Conservation (phyloP, 2,329 filamentous ascomycete species). For the Xylariales sp. region DNA sequence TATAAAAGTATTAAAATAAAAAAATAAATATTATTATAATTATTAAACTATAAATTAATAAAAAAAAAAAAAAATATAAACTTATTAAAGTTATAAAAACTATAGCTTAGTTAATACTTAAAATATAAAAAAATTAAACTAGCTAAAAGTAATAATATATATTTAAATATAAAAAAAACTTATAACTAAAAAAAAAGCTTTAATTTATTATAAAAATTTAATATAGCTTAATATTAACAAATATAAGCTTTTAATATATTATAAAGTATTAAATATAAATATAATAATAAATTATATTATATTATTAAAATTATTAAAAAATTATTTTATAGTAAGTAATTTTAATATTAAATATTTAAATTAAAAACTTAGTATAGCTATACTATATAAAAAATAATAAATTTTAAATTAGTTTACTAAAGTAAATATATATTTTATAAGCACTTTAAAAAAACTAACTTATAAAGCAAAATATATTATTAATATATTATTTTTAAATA, state of each 20-base stretch:
- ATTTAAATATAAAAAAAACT: slow-evolving; percentile 6
- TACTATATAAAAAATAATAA: slow-evolving; percentile 18
- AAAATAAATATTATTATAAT: slow-evolving; percentile 22
- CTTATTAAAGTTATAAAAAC: slow-evolving; percentile 6
- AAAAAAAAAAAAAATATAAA: slow-evolving; percentile 25
- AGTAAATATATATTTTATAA: slow-evolving; percentile 20
- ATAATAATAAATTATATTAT: slow-evolving; percentile 26
- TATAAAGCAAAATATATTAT: neutral
- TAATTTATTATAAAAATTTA: slow-evolving; percentile 24
- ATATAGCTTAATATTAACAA: slow-evolving; percentile 24
- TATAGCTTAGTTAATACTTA: slow-evolving; percentile 14
- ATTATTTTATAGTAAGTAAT: slow-evolving; percentile 1
- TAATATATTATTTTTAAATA: slow-evolving; percentile 27
- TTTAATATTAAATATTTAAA: too few species aligned
- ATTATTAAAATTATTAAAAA: slow-evolving; percentile 13
- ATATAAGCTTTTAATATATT: slow-evolving; percentile 16
- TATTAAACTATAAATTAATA: slow-evolving; percentile 27
- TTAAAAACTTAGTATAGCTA: neutral
- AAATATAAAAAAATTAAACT: slow-evolving; percentile 16
- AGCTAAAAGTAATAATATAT: slow-evolving; percentile 22
- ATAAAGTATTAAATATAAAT: slow-evolving; percentile 17
- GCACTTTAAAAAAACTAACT: neutral
- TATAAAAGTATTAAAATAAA: slow-evolving; percentile 25
- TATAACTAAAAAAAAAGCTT: neutral
- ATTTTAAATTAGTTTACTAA: slow-evolving; percentile 6